phyloP scores from a whole-genome alignment of 2,329 filamentous ascomycete genomes.

The Trichophyton equinum region DNA sequence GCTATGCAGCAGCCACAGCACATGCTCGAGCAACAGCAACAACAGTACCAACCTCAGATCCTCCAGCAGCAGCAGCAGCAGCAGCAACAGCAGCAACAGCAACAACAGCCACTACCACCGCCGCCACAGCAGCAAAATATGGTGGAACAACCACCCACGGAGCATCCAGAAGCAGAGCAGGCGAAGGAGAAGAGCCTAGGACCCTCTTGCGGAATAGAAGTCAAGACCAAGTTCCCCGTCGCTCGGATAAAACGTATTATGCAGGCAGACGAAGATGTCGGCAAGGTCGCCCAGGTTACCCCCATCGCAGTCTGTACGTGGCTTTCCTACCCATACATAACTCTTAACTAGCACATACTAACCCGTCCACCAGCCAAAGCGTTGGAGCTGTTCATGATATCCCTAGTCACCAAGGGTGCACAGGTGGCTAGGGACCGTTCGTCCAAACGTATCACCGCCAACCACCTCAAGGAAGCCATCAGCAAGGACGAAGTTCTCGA shows the following conservation, averaged over 20 bases:
- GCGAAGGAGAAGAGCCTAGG: constrained; percentile 9
- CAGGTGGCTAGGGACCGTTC: constrained; percentile 68
- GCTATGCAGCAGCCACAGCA: constrained; percentile 16
- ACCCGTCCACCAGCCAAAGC: constrained; percentile 55
- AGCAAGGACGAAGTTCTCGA: constrained; percentile 85
- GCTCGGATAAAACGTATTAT: constrained; percentile 98
- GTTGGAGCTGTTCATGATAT: constrained; percentile 94
- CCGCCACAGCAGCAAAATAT: not conserved
- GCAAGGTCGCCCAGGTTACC: constrained; percentile 95
- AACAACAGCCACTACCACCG: not conserved
- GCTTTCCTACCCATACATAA: not conserved
- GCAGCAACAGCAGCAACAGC: not conserved
- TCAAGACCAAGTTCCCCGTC: constrained; percentile 92
- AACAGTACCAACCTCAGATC: not conserved
- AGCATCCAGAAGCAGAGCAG: constrained; percentile 15
- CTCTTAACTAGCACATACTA: not conserved
- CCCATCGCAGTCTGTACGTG: constrained; percentile 72
- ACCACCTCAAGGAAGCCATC: constrained; percentile 85
- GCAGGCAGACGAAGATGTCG: constrained; percentile 97
- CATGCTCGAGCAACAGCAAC: constrained; percentile 4
- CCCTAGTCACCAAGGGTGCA: constrained; percentile 77
- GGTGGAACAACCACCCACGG: not conserved
- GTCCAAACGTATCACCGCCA: constrained; percentile 77
- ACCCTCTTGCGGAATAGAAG: constrained; percentile 49
- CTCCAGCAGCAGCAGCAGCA: constrained; percentile 6